Evolutionary conservation across 2,329 filamentous ascomycete species (phyloP).

Genomic region (Talaromyces sp.): DNA sequence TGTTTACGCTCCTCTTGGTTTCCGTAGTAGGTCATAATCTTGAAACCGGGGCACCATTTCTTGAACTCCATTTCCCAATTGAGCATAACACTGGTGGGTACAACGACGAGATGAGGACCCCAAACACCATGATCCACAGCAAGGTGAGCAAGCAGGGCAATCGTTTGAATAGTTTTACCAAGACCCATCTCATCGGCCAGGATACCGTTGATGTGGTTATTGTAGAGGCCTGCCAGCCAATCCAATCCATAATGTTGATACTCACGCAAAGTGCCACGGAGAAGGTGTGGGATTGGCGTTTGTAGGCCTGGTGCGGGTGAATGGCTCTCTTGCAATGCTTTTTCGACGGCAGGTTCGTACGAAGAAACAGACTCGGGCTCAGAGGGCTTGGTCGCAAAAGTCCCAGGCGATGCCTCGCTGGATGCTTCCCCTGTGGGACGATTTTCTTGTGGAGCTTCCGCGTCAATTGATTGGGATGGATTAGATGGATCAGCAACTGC

Average conservation of each 20-base stretch:
- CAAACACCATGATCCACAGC: constrained; percentile 88
- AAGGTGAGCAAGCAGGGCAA: constrained; percentile 87
- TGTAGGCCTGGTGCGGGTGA: constrained; percentile 54
- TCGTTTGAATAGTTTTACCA: constrained; percentile 98
- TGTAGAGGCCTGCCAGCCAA: constrained; percentile 92
- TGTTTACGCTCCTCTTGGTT: constrained; percentile 87
- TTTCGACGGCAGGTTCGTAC: constrained; percentile 39
- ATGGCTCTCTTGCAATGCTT: constrained; percentile 38
- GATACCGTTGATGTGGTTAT: constrained; percentile 91
- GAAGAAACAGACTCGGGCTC: constrained; percentile 50
- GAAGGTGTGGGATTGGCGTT: constrained; percentile 76
- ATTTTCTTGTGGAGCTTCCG: constrained; percentile 22
- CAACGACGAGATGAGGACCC: constrained; percentile 94
- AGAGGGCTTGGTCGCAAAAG: constrained; percentile 47
- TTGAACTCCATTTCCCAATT: constrained; percentile 99
- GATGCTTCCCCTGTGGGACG: constrained; percentile 38
- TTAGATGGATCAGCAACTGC: constrained; percentile 7
- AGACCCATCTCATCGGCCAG: constrained; percentile 98
- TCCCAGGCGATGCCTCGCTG: constrained; percentile 47
- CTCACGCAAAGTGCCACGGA: constrained; percentile 86
- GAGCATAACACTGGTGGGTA: constrained; percentile 96
- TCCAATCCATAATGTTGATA: constrained; percentile 98
- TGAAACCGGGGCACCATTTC: constrained; percentile 96
- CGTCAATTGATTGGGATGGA: constrained; percentile 15
- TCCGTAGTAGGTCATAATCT: constrained; percentile 96